These are phyloP conservation scores for Botryotinia convoluta DNA, from an alignment of 2,329 filamentous ascomycete genomes.

Conservation along the genomic window DNA sequence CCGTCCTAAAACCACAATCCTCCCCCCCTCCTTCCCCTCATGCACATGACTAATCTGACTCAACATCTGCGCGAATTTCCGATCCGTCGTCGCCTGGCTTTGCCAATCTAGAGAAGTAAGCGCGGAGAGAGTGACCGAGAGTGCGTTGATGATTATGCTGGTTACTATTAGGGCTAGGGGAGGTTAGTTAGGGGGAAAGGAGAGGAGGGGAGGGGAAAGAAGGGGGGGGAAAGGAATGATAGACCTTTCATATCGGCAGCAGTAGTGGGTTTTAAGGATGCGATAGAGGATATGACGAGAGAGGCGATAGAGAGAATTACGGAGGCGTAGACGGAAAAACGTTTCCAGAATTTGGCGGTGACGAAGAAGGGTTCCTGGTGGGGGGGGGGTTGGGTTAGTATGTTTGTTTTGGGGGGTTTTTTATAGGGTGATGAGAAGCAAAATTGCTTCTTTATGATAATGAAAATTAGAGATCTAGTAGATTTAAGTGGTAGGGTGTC, in stretches of 20 bases:
- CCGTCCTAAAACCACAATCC: constrained; percentile 22
- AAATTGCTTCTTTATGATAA: too few species aligned
- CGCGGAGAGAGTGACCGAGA: constrained; percentile 29
- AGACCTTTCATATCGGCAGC: constrained; percentile 22
- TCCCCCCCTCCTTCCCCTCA: constrained; percentile 28
- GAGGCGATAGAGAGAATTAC: constrained; percentile 26
- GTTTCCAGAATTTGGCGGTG: constrained; percentile 33
- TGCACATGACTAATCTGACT: constrained; percentile 27
- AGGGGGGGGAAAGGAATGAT: not conserved
- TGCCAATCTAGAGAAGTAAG: constrained; percentile 34
- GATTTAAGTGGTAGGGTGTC: not conserved
- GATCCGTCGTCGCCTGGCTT: constrained; percentile 27
- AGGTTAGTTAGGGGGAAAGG: not conserved
- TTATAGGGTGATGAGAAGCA: accelerated
- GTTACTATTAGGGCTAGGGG: constrained; percentile 28
- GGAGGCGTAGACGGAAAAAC: constrained; percentile 29
- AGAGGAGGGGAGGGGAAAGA: too few species aligned
- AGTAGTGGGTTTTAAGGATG: constrained; percentile 20
- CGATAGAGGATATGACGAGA: constrained; percentile 27
- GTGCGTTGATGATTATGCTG: constrained; percentile 29
- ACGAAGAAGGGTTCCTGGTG: constrained; percentile 25
- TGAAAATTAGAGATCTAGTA: too few species aligned
- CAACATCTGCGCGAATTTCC: constrained; percentile 29
- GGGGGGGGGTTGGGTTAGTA: not conserved
- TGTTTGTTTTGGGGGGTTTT: not conserved